Base-by-base conservation (phyloP, 2,329 filamentous ascomycete species). In the Lachnum nothofagi region DNA sequence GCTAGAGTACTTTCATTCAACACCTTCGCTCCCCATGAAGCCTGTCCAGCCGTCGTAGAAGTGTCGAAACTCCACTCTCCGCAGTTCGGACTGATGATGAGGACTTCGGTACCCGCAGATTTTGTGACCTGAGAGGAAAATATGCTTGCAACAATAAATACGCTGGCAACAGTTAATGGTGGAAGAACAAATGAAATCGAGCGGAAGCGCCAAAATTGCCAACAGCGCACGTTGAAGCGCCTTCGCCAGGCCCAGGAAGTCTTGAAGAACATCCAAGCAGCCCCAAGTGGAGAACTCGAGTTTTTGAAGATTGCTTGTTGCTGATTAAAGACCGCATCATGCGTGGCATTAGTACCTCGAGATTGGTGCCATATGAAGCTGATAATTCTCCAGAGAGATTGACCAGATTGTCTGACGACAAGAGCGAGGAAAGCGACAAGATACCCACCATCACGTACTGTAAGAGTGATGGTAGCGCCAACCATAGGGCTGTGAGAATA, bases 81-180 rank as follows among this genome's bases (percentile, higher is more conserved):
- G 37, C 52, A 54, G n/a, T 46, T 34, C 14, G 45, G 16, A 14
- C 39, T 34, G 5, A 22, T 6, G 7, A 52, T 34, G 6, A 54
- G 41, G 22, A 54, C 20, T 16, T 35, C 38, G 6, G 14, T 34
- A 5, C 45, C 43, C 10, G 42, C 42, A 12, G 48, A 22, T 39
- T 48, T 35, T 8, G 48, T 51, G 4, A 54, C 48, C 38, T 49
- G 44, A 8, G 52, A 52, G 5, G 52, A 49, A 34, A 54, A 49
- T 12, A 54, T 49, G 37, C 31, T 29, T 29, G 52, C 52, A 10
- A 25, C 39, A 6, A 38, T 38, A 31, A 51, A 54, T 23, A 29
- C 22, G 23, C 33, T 27, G 12, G 22, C 20, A 23, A 48, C n/a
- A n/a, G n/a, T n/a, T 42, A n/a, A 49, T 6, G 4, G 37, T 22